Evolutionary conservation across 306 rosid species (phyloP).

Genomic region (Hylodesmum podocarpum): DNA sequence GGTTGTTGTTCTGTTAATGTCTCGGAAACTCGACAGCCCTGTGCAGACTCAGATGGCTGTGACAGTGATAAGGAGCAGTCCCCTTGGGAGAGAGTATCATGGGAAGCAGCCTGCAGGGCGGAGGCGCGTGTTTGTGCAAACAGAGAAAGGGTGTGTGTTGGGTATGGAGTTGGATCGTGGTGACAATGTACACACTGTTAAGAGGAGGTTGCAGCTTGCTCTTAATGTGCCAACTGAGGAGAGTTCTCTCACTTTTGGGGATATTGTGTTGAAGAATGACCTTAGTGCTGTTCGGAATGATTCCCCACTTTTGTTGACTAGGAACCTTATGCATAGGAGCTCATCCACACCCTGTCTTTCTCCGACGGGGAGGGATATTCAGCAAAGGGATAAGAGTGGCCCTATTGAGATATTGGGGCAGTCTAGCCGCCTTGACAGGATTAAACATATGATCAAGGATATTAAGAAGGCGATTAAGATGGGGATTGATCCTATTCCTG

Average conservation of each 20-base stretch:
- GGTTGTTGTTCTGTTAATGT: constrained; percentile 54
- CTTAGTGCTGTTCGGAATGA: constrained; percentile 81
- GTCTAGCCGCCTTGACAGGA: constrained; percentile 47
- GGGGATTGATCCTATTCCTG: constrained; percentile 88
- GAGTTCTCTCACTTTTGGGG: constrained; percentile 91
- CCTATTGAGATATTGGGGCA: constrained; percentile 86
- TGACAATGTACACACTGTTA: constrained; percentile 94
- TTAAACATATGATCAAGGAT: constrained; percentile 57
- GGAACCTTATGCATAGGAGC: constrained; percentile 82
- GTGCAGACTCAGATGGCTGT: constrained; percentile 99
- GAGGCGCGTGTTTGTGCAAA: constrained; percentile 88
- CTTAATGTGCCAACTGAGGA: constrained; percentile 88
- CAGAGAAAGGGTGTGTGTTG: constrained; percentile 85
- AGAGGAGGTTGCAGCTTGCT: constrained; percentile 91
- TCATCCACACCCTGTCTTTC: constrained; percentile 97
- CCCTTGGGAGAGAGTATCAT: constrained; percentile 61
- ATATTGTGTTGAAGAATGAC: constrained; percentile 81
- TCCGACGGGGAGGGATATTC: constrained; percentile 82
- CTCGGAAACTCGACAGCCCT: constrained; percentile 85
- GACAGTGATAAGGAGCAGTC: constrained; percentile 55
- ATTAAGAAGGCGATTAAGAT: constrained; percentile 69
- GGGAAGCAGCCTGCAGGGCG: constrained; percentile 68
- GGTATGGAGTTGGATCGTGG: constrained; percentile 89
- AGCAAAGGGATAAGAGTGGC: constrained; percentile 81
- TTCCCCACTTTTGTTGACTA: constrained; percentile 79